Evolutionary conservation across 441 rosid species (phyloP).

Genomic region (Eruca vesicaria): DNA sequence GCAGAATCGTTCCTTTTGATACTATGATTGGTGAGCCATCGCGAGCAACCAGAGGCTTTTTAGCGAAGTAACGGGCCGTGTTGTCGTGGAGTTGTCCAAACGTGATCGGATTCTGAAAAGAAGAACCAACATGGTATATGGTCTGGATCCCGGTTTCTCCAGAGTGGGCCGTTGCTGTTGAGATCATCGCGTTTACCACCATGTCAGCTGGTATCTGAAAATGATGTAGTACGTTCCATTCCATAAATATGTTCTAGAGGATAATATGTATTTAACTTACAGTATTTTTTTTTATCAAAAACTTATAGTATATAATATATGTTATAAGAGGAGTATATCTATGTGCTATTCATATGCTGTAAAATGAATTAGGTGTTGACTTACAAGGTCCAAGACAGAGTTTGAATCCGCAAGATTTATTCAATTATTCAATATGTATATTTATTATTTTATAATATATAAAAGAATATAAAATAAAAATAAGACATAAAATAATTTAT

Average conservation of each 20-base stretch:
- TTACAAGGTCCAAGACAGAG: slow-evolving; percentile 65
- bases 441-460: no score
- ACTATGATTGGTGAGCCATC: slow-evolving; percentile 77
- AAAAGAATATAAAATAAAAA: no score
- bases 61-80: slow-evolving; percentile 51
- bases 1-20: slow-evolving; percentile 46
- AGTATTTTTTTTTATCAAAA: no score
- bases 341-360: neutral
- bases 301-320: neutral
- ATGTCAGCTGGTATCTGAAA: slow-evolving; percentile 93
- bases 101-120: slow-evolving; percentile 53
- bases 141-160: slow-evolving; percentile 25
- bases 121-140: slow-evolving; percentile 81
- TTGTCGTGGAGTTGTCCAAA: slow-evolving; percentile 51
- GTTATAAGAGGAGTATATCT: neutral
- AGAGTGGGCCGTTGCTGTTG: slow-evolving; percentile 56
- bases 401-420: slow-evolving; percentile 57
- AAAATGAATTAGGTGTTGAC: slow-evolving; percentile 19
- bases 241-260: no score
- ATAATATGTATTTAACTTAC: no score
- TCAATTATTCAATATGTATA: no score
- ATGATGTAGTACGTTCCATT: no score
- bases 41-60: slow-evolving; percentile 74
- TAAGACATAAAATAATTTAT: no score
- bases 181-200: slow-evolving; percentile 80